These are phyloP conservation scores for Colletotrichum phormii DNA, from an alignment of 2,329 filamentous ascomycete genomes.

Conservation along the genomic window DNA sequence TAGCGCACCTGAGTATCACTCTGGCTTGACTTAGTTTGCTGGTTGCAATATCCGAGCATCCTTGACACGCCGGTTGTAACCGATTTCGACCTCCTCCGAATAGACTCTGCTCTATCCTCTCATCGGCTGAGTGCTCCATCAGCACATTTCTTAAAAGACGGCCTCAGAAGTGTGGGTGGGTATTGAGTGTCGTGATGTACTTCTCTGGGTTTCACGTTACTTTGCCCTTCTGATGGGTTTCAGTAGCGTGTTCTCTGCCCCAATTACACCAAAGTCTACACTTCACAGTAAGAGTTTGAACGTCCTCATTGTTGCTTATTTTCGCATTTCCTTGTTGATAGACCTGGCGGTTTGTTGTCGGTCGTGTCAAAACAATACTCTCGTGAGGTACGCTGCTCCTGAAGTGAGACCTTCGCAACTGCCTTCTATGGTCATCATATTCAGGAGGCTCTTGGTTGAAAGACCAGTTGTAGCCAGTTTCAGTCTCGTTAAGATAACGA, in stretches of 20 bases:
- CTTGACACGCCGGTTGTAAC: not conserved
- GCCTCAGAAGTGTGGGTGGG: too few species aligned
- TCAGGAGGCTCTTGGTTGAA: not conserved
- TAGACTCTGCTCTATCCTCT: not conserved
- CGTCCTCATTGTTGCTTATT: not conserved
- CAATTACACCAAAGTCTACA: not conserved
- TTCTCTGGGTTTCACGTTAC: not conserved
- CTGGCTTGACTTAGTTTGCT: not conserved
- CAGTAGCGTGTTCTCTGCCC: not conserved
- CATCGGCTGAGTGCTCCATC: not conserved
- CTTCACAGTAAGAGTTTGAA: not conserved
- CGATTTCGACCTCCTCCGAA: not conserved
- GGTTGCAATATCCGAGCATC: not conserved
- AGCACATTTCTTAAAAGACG: not conserved
- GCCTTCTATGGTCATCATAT: not conserved
- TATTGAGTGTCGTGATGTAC: not conserved
- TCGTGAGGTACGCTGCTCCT: too few species aligned
- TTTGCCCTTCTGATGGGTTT: not conserved
- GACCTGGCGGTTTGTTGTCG: not conserved
- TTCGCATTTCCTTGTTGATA: not conserved
- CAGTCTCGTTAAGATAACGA: not conserved
- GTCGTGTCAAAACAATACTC: not conserved
- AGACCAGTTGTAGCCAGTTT: not conserved
- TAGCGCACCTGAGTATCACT: not conserved
- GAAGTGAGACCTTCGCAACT: not conserved